Percentiles rank a stretch among this genome's conserved stretches.
Conservation (phyloP, 345 rosid genomes). For the Lenwebbia sp. region DNA sequence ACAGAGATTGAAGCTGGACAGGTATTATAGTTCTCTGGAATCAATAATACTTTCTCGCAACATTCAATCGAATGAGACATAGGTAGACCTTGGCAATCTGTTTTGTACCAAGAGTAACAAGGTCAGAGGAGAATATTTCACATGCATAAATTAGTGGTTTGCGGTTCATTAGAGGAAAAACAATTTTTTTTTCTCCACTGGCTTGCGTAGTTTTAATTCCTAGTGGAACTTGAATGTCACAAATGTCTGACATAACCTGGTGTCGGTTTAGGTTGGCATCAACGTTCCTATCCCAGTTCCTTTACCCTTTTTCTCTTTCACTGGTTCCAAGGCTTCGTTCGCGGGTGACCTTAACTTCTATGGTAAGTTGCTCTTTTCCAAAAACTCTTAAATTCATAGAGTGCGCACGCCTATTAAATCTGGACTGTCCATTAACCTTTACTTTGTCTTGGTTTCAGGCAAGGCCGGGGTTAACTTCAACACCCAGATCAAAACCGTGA, state of each 20-base stretch:
- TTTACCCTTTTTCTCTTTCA: slow-evolving; percentile 90
- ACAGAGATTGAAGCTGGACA: slow-evolving; percentile 93
- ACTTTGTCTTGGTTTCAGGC: slow-evolving; percentile 27
- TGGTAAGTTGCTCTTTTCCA: slow-evolving; percentile 30
- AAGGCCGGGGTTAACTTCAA: slow-evolving; percentile 91
- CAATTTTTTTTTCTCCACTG: neutral
- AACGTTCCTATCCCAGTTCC: slow-evolving; percentile 98
- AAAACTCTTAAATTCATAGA: neutral
- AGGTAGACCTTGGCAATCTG: neutral
- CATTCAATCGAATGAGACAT: neutral
- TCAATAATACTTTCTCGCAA: neutral
- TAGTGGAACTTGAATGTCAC: neutral
- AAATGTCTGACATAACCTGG: neutral
- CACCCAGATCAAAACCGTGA: slow-evolving; percentile 89
- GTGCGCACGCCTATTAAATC: neutral
- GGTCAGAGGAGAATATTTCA: neutral
- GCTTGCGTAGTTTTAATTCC: neutral
- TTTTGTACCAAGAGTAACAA: neutral
- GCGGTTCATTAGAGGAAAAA: neutral
- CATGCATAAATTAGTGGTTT: neutral
- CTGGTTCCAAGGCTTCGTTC: slow-evolving; percentile 89
- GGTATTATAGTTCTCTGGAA: slow-evolving; percentile 25
- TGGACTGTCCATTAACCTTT: neutral
- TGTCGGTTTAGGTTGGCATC: slow-evolving; percentile 65
- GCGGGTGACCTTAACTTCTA: slow-evolving; percentile 96